Evolutionary conservation across 148 eudicot species (phyloP).

Genomic region (Rhododendron kiyosumense): DNA sequence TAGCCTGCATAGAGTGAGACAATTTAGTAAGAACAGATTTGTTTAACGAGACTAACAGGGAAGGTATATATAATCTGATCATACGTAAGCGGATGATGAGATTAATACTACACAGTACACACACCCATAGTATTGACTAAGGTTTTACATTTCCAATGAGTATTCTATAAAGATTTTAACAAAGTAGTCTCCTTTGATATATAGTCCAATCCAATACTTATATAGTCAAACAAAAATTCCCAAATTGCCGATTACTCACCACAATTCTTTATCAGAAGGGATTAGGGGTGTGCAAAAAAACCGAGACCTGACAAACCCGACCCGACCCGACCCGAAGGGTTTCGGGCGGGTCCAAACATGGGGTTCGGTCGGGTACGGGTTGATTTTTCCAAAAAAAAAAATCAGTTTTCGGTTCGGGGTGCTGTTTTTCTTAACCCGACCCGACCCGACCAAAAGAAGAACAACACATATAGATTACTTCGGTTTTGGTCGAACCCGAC

Average conservation of each 20-base stretch:
- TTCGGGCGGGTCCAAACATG: too few species aligned
- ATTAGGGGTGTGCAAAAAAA: too few species aligned
- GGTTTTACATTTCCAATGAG: neutral
- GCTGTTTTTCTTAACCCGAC: too few species aligned
- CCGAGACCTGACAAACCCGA: too few species aligned
- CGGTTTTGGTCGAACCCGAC: too few species aligned
- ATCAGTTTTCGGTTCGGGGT: too few species aligned
- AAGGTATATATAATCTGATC: neutral
- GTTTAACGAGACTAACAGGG: neutral
- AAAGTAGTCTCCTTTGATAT: neutral
- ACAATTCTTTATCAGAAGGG: neutral
- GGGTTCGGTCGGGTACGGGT: too few species aligned
- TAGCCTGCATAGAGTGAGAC: neutral
- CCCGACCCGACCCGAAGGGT: too few species aligned
- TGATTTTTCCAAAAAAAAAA: too few species aligned
- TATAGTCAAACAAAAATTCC: neutral
- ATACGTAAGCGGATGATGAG: neutral
- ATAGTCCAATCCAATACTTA: neutral
- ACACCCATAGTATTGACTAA: neutral
- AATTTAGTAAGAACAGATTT: neutral
- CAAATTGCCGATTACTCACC: neutral
- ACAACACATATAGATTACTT: too few species aligned
- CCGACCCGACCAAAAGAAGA: too few species aligned
- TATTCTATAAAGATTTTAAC: neutral
- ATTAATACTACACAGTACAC: neutral